These are phyloP conservation scores for Zygosaccharomyces pseudorouxii DNA, from an alignment of 805 yeast species.

Conservation along the genomic window DNA sequence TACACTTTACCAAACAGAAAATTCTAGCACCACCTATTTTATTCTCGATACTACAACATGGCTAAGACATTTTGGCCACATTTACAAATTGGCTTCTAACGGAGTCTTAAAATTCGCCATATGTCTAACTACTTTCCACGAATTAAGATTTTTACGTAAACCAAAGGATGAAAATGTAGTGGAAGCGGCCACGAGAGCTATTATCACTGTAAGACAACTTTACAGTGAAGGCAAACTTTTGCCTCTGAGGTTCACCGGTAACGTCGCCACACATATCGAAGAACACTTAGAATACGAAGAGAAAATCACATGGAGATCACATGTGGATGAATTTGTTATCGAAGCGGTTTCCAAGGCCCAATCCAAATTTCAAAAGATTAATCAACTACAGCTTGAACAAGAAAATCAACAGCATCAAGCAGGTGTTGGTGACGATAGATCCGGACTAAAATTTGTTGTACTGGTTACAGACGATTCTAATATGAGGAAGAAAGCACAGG, in stretches of 20 bases:
- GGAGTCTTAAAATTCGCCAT: slow-evolving; percentile 55
- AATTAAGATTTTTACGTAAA: slow-evolving; percentile 60
- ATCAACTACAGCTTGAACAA: background rate
- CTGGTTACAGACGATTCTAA: slow-evolving; percentile 70
- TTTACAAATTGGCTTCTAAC: slow-evolving; percentile 61
- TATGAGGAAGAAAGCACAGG: slow-evolving; percentile 57
- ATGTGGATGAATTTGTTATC: slow-evolving; percentile 62
- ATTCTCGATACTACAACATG: slow-evolving; percentile 73
- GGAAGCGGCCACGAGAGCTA: slow-evolving; percentile 76
- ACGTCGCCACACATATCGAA: slow-evolving; percentile 58
- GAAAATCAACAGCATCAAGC: slow-evolving; percentile 11
- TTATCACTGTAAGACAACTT: slow-evolving; percentile 63
- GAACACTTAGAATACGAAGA: slow-evolving; percentile 70
- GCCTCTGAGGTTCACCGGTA: slow-evolving; percentile 63
- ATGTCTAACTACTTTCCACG: slow-evolving; percentile 73
- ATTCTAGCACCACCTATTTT: slow-evolving; percentile 49
- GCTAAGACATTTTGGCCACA: slow-evolving; percentile 71
- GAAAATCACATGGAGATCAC: slow-evolving; percentile 63
- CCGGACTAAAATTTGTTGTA: slow-evolving; percentile 51
- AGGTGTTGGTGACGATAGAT: slow-evolving; percentile 17
- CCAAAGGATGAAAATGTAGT: slow-evolving; percentile 69
- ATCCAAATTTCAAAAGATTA: slow-evolving; percentile 21
- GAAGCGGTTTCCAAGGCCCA: slow-evolving; percentile 45
- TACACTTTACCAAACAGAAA: slow-evolving; percentile 53
- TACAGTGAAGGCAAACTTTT: slow-evolving; percentile 50